Evolutionary conservation across 1,284 basidiomycete genomes (phyloP).

Genomic region (Malassezia nana): DNA sequence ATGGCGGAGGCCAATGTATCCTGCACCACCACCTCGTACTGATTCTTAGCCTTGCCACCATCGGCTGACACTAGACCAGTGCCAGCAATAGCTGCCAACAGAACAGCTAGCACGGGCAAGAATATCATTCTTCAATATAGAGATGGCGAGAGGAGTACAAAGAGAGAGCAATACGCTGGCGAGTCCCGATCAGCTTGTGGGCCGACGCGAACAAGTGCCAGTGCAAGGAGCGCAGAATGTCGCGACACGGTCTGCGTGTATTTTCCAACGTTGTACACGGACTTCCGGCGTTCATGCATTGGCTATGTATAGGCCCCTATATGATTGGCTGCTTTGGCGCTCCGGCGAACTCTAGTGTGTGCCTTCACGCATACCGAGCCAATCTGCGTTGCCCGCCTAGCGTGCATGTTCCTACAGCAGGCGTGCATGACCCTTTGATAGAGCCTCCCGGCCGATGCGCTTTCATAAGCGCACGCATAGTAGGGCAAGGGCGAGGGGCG

Average conservation of each 20-base stretch:
- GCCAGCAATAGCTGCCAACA: not conserved
- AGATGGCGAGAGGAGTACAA: not conserved
- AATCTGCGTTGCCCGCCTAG: not conserved
- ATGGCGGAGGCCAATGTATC: slow-evolving; percentile 45
- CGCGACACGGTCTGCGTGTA: not conserved
- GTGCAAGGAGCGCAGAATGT: not conserved
- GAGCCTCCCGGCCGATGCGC: not conserved
- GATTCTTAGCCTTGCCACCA: slow-evolving; percentile 14
- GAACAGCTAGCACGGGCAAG: not conserved
- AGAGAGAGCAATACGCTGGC: too few relatives aligned
- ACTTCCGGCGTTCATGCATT: not conserved
- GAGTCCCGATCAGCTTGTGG: too few relatives aligned
- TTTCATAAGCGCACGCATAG: not conserved
- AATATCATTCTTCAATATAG: not conserved
- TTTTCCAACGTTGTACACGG: not conserved
- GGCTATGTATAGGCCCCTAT: not conserved
- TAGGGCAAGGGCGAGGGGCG: not conserved
- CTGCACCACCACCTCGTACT: slow-evolving; percentile 34
- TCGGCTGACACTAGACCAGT: not conserved
- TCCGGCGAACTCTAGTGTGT: not conserved
- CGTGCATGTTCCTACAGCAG: not conserved
- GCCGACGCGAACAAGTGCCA: not conserved
- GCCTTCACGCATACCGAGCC: not conserved
- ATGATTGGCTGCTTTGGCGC: not conserved
- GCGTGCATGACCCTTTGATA: not conserved